These are phyloP conservation scores for Syncephalastrum contaminatum DNA, from an alignment of 371 early-diverging fungal species.

Conservation along the genomic window DNA sequence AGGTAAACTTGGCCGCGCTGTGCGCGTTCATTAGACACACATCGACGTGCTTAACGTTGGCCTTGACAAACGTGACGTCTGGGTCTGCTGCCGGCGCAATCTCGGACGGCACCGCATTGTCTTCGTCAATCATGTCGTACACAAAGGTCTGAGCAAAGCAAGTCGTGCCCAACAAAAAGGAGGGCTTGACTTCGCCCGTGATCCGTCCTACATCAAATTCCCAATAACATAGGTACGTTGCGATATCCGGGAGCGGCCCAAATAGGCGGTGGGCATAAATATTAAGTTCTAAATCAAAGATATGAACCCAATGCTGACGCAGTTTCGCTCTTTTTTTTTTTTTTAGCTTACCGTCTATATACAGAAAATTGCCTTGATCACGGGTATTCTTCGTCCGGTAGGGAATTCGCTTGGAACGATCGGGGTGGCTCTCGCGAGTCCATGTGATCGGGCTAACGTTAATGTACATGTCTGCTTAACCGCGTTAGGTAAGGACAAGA, in stretches of 20 bases:
- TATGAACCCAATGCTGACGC: too few species aligned
- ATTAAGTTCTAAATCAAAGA: conserved; percentile 44
- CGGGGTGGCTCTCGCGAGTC: conserved; percentile 48
- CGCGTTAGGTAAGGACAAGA: too few species aligned
- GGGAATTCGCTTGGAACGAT: conserved; percentile 23
- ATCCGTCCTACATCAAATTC: conserved; percentile 67
- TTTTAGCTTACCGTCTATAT: conserved; percentile 53
- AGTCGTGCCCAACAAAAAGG: conserved; percentile 57
- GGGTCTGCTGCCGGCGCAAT: conserved; percentile 48
- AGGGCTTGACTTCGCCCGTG: conserved; percentile 69
- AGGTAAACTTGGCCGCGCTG: conserved; percentile 52
- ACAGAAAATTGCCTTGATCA: conserved; percentile 53
- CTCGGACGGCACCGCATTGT: conserved; percentile 66
- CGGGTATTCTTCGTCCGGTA: conserved; percentile 37
- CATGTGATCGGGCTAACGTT: conserved; percentile 64
- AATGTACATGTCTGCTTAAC: conserved; percentile 57
- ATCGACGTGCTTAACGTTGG: conserved; percentile 59
- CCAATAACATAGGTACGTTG: conserved; percentile 77
- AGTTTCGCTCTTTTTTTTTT: too few species aligned
- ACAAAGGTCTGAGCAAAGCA: conserved; percentile 64
- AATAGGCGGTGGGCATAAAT: conserved; percentile 73
- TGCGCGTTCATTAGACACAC: conserved; percentile 65
- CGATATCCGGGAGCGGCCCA: conserved; percentile 71
- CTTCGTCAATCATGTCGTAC: conserved; percentile 70
- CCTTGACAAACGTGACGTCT: conserved; percentile 67